Base-by-base conservation (phyloP, 1,139 yeast genomes). In the Yamadazyma dushanensis region DNA sequence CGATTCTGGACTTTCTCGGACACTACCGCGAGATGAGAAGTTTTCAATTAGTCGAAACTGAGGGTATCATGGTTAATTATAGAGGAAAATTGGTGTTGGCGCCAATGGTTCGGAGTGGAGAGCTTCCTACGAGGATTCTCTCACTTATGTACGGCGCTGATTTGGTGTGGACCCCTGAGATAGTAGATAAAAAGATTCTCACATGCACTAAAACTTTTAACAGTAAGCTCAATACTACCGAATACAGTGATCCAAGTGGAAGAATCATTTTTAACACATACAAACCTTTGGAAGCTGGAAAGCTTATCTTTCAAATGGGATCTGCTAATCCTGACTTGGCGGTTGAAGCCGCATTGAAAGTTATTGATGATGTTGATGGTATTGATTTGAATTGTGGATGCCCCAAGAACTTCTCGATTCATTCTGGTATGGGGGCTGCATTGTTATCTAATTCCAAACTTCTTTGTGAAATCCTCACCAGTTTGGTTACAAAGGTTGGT, bases 341-440 rank as follows among this genome's bases (percentile, higher is more conserved):
- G 0, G 96, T 88, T 0, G 67, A 80, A 43, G 98, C 97, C 0
- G 97, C 96, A 0, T 64, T 72, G 38, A 70, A 81, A 32, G 86
- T 92, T 2, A 88, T 90, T 11, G 54, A 70, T 2, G 98, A 92
- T 57, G 97, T 92, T 1, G 89, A 81, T 43, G 97, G 95, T 7
- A 84, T 92, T 10, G 98, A 92, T 56, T 76, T 92, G 43, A 92
- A 92, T 57, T 88, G 96, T 27, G 98, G 98, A 4, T 92, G 98
- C 61, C 98, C 98, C 2, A 89, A 88, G 54, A 90, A 83, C 42
- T 87, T 86, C 51, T 81, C 89, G 1, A 73, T 88, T 3, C 97
- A 89, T 57, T 74, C 94, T 0, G 98, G 98, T 1, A 92, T 92
- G 97, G 98, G 98, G 4, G 96, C 97, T 3, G 97, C 96, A 1